Evolutionary conservation across 208 protist genomes (phyloP).

Genomic region (Trichomonas vaginalis): DNA sequence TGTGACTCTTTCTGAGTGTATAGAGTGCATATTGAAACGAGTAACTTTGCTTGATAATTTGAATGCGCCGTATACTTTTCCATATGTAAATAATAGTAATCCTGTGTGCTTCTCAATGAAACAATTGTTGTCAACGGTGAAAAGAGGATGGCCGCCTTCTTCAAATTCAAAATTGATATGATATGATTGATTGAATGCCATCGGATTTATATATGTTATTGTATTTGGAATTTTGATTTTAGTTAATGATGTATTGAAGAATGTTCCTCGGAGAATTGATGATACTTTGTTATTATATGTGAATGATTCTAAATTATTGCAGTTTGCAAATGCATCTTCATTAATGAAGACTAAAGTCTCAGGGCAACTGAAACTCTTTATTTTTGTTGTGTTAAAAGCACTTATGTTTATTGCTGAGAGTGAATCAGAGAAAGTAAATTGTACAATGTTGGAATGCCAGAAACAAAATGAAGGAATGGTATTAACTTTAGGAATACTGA

Average conservation of each 20-base stretch:
- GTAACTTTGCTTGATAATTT: neutral
- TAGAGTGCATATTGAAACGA: neutral
- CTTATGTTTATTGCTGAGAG: neutral
- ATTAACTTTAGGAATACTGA: neutral
- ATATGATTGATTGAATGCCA: neutral
- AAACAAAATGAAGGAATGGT: neutral
- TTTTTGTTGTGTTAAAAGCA: neutral
- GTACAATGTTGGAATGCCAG: neutral
- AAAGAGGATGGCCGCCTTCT: no score
- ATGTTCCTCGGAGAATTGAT: neutral
- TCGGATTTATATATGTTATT: neutral
- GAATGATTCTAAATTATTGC: neutral
- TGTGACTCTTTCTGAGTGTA: neutral
- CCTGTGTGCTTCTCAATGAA: neutral
- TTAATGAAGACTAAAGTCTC: neutral
- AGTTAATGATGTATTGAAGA: neutral
- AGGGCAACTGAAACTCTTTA: neutral
- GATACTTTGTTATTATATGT: neutral
- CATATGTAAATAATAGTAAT: neutral
- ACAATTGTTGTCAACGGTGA: neutral
- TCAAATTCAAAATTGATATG: neutral
- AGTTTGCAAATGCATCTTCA: neutral
- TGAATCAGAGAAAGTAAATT: neutral
- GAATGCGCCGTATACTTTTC: neutral
- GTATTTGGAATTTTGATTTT: no score